A percentile compares a stretch with the other conserved stretches of the same genome.
These are phyloP conservation scores for Acacia acuminata DNA, from an alignment of 306 rosid species.

Conservation along the genomic window DNA sequence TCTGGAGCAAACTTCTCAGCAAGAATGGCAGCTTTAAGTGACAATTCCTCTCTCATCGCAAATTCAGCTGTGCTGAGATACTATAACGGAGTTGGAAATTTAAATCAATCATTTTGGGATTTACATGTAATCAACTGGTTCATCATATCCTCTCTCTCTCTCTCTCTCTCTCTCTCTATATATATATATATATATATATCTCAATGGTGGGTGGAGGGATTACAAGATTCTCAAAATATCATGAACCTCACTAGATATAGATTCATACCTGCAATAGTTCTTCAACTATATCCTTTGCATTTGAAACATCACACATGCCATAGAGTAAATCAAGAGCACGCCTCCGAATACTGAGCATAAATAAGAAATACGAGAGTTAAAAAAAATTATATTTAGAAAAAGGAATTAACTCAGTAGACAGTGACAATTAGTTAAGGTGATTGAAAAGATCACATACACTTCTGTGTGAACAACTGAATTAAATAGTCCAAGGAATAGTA, in stretches of 20 bases:
- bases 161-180: not conserved
- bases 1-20: slow-evolving; percentile 99
- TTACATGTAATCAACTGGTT: slow-evolving; percentile 30
- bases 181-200: no score
- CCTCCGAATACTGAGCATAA: slow-evolving; percentile 81
- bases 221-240: slow-evolving; percentile 23
- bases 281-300: slow-evolving; percentile 98
- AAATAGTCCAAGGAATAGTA: not conserved
- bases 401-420: slow-evolving; percentile 1
- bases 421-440: not conserved
- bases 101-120: slow-evolving; percentile 22
- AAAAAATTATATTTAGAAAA: slow-evolving; percentile 7
- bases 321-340: slow-evolving; percentile 99
- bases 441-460: not conserved
- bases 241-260: slow-evolving; percentile 22
- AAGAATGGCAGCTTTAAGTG: slow-evolving; percentile 99
- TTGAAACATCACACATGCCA: slow-evolving; percentile 99
- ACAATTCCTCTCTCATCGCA: slow-evolving; percentile 96
- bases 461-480: not conserved
- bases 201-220: not conserved
- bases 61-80: slow-evolving; percentile 98
- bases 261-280: slow-evolving; percentile 86
- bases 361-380: slow-evolving; percentile 32
- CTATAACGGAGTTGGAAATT: slow-evolving; percentile 56
- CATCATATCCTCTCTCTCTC: slow-evolving; percentile 21